Percentiles rank a stretch among this genome's conserved stretches.
Evolutionary conservation across 2,329 filamentous ascomycete genomes (phyloP).

Genomic region (Aschersonia sp.): DNA sequence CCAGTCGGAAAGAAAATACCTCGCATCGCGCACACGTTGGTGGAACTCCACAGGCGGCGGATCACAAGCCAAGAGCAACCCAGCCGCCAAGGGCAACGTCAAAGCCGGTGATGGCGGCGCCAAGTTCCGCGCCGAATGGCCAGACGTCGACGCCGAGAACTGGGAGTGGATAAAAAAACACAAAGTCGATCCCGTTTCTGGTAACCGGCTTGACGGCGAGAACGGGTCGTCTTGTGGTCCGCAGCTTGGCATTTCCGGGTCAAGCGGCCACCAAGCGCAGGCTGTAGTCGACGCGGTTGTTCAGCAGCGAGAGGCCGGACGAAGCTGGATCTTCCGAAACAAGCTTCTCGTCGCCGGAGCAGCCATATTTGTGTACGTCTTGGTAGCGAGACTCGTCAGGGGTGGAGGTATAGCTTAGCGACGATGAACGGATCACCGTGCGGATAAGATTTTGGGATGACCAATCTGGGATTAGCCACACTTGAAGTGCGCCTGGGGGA

Average conservation of each 20-base stretch:
- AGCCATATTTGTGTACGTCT: conserved; percentile 66
- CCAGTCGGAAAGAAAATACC: conserved; percentile 60
- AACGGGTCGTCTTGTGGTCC: conserved; percentile 37
- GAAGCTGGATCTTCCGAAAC: conserved; percentile 69
- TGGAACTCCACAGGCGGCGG: conserved; percentile 95
- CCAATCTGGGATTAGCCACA: too few relatives aligned
- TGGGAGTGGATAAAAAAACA: conserved; percentile 82
- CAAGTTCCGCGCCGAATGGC: conserved; percentile 83
- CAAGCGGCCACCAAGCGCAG: conserved; percentile 50
- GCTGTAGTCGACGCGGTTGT: conserved; percentile 62
- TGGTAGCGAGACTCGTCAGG: conserved; percentile 62
- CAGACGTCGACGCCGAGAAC: conserved; percentile 78
- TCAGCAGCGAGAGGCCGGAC: conserved; percentile 65
- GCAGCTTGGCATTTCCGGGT: conserved; percentile 41
- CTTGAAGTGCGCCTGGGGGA: background rate
- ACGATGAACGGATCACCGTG: too few relatives aligned
- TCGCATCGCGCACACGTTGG: conserved; percentile 71
- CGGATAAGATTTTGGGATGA: too few relatives aligned
- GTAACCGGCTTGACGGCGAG: conserved; percentile 37
- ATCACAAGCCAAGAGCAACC: conserved; percentile 41
- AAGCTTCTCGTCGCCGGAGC: conserved; percentile 60
- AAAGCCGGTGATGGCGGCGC: conserved; percentile 84
- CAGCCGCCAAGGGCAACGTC: conserved; percentile 57
- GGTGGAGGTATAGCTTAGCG: conserved; percentile 16
- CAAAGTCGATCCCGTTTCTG: conserved; percentile 64